Base-by-base conservation (phyloP, 208 protist species). In the Trichomonas tenax region DNA sequence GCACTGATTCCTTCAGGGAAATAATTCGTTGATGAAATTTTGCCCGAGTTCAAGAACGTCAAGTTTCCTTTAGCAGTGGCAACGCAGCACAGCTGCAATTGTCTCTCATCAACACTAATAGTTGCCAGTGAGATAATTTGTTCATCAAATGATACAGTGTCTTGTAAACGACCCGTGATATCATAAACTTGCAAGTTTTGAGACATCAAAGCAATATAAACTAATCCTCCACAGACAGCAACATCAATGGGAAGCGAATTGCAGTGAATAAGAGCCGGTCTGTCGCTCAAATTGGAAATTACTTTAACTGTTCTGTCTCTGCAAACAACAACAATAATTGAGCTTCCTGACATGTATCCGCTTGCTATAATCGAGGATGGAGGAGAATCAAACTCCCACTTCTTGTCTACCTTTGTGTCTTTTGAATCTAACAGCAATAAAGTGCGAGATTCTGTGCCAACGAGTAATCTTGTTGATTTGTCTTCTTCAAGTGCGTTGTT, bases 161-260 rank as follows among this genome's bases (percentile, higher is more conserved):
- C 86, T n/a, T 48, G 11, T 38, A 51, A 17, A 36, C 46, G 44
- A 8, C 86, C 86, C 8, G 44, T 51, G 41, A 44, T 48, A 93
- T 93, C 86, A 93, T 48, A 93, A 26, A 93, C 44, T 93, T 93
- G 41, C 31, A 93, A 41, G n/a, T 48, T 34, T 93, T 51, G 11
- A 0, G 86, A 93, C 86, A 93, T 93, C 4, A 93, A 51, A 48
- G 86, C 86, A 15, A 93, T 44, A 58, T 93, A 93, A 93, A 93
- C 44, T 49, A 48, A 26, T 9, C 86, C 86, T 10, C 26, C 40
- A 15, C 86, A 93, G 2, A 93, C 44, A 10, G 86, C 40, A 21
- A 93, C 44, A 51, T 93, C 86, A 58, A 93, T 40, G 26, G 86
- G 86, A 1, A 93, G 38, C 34, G 86, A 93, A 34, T 93, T 44